Evolutionary conservation across 106 monocot species (phyloP).

Genomic region (Iris macrosiphon): DNA sequence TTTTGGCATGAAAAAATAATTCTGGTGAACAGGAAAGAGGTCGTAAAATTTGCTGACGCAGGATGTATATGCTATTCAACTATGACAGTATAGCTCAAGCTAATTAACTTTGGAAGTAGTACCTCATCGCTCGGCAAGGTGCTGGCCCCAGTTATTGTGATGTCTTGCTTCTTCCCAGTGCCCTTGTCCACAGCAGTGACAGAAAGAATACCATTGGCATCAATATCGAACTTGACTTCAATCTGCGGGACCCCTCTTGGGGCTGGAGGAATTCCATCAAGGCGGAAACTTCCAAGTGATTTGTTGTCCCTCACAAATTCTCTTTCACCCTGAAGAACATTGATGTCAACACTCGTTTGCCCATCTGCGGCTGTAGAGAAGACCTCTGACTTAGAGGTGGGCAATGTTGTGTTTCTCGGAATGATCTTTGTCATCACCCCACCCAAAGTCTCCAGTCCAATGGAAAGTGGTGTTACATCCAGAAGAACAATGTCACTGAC

Average conservation of each 20-base stretch:
- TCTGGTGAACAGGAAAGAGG: too few relatives aligned
- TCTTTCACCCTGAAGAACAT: constrained; percentile 84
- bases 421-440: constrained; percentile 96
- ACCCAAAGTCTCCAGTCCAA: constrained; percentile 83
- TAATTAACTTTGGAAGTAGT: neutral
- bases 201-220: constrained; percentile 88
- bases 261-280: constrained; percentile 88
- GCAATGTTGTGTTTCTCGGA: constrained; percentile 84
- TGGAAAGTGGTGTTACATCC: constrained; percentile 76
- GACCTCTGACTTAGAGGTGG: constrained; percentile 88
- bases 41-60: too few relatives aligned
- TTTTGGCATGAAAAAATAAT: too few relatives aligned
- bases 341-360: constrained; percentile 85
- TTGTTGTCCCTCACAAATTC: constrained; percentile 92
- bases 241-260: constrained; percentile 88
- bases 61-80: too few relatives aligned
- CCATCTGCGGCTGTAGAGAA: constrained; percentile 90
- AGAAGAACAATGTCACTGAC: constrained; percentile 90
- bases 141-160: constrained; percentile 66
- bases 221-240: constrained; percentile 92
- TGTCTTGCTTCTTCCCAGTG: constrained; percentile 71
- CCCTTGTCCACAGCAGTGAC: constrained; percentile 72
- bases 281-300: constrained; percentile 77
- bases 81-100: too few relatives aligned
- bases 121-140: constrained; percentile 70